Base-by-base conservation (phyloP, 1,139 yeast genomes). In the Magnusiomyces paraingens region DNA sequence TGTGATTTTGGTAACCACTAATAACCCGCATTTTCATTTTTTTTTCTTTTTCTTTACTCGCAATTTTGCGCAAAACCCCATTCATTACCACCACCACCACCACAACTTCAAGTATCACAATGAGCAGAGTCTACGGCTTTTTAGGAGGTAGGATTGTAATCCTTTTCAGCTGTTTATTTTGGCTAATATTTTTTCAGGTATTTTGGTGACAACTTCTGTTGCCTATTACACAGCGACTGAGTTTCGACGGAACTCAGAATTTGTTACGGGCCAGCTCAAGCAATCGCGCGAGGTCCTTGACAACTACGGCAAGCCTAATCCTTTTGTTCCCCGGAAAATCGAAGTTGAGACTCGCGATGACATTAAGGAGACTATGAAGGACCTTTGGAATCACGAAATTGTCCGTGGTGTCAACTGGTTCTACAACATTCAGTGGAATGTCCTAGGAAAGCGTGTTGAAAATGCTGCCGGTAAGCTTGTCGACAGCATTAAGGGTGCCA, bases 381-480 rank as follows among this genome's bases (percentile, higher is more conserved):
- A 88, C 64, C 75, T 87, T 49, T 88, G 96, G 96, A 85, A 88
- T 64, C 83, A 80, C 52, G 94, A 86, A 66, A 78, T 88, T 52
- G 76, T 84, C 59, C 76, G 73, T 50, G 78, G 79, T 60, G 89
- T 83, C 26, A 83, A 83, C 61, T 84, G 88, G 83, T 55, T 72
- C 3, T 83, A 83, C 64, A 54, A 55, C 10, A 55, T 55, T 20
- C 57, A 52, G 26, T 55, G 57, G 57, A 51, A 52, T 32, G 40
- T 52, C 2, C 29, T 55, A 36, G 57, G 53, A 6, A 55, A 55
- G 36, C 45, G 52, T 38, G 54, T 50, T 12, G 57, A 51, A 14
- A 51, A 47, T 26, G 55, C 53, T 20, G 52, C 52, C 20, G 55
- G 50, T 18, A 50, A 47, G 49, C 49, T 52, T 5, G 52, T 46